Base-by-base conservation (phyloP, 2,329 filamentous ascomycete genomes). In the Colletotrichum sp. region DNA sequence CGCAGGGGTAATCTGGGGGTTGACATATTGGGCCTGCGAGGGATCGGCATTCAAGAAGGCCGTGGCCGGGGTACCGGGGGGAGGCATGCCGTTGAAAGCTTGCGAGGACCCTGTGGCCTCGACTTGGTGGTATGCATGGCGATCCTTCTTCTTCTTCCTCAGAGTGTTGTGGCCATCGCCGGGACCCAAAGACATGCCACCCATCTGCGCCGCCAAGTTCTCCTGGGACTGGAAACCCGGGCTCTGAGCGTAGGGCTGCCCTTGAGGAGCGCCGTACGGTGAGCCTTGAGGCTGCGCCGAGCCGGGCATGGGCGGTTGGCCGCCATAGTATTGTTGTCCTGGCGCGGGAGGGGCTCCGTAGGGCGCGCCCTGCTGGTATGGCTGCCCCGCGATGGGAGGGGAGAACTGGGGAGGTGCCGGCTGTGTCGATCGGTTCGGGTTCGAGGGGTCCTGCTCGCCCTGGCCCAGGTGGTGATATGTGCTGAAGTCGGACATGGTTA, bases 91-190 rank as follows among this genome's bases (percentile, higher is more conserved):
- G 82, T 94, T 93, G 86, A 94, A 95, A 13, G 92, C 87, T 81
- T 94, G 92, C 8, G 93, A 92, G 39, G 92, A 92, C 66, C 92
- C 92, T 7, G 89, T 89, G 26, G 94, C 92, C 78, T 96, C 95
- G 69, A 99, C 92, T 52, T 92, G 94, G 84, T 99, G 96, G 85
- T 98, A 95, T 78, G 96, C 96, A 86, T 99, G 96, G 76, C 95
- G 92, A 84, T 98, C 94, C 90, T 98, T 98, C 92, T 98, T 99
- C 89, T 96, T 95, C 85, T 89, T 94, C 83, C 92, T 90, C 73
- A 86, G 86, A 4, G 87, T 87, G 65, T 90, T 83, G 44, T 88
- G 87, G 62, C 88, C 85, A 57, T 90, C 89, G 5, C 66, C 66
- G 21, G 66, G 30, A 39, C 90, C 92, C 79, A 98, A 87, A 55